Percentiles rank a stretch among this genome's conserved stretches.
These are phyloP conservation scores for Colletotrichum theobromicola DNA, from an alignment of 2,329 filamentous ascomycete genomes.

Conservation along the genomic window DNA sequence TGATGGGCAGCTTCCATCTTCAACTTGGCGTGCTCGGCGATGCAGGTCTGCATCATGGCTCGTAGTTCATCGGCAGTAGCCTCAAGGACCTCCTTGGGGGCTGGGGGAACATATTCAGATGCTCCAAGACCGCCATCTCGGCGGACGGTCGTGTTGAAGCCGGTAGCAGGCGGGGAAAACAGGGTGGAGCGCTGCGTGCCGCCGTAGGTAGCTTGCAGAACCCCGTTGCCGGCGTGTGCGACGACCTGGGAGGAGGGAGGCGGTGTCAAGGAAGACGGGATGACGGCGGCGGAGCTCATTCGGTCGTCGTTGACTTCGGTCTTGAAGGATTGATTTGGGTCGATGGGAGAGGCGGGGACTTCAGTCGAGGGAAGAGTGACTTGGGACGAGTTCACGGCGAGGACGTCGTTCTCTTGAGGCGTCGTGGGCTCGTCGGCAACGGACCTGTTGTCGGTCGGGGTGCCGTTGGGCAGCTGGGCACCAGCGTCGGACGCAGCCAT, in stretches of 20 bases:
- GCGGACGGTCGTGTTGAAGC: constrained; percentile 35
- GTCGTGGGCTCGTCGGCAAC: constrained; percentile 37
- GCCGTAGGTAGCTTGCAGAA: constrained; percentile 32
- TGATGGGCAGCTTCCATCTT: constrained; percentile 89
- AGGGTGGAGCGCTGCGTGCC: constrained; percentile 53
- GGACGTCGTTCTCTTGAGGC: constrained; percentile 31
- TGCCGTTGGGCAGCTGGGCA: constrained; percentile 35
- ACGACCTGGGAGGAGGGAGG: constrained; percentile 60
- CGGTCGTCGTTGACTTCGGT: constrained; percentile 55
- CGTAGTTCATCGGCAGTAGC: constrained; percentile 62
- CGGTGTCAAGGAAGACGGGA: constrained; percentile 63
- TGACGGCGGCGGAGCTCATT: constrained; percentile 45
- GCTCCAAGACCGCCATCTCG: constrained; percentile 10
- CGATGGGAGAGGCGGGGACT: constrained; percentile 56
- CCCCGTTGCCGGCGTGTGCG: constrained; percentile 31
- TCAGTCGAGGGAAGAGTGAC: constrained; percentile 64
- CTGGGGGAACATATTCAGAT: constrained; percentile 52
- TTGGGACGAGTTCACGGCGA: constrained; percentile 47
- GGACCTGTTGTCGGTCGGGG: constrained; percentile 23
- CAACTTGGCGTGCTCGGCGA: constrained; percentile 62
- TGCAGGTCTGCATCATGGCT: constrained; percentile 57
- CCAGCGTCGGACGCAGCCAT: constrained; percentile 42
- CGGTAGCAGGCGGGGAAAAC: constrained; percentile 60
- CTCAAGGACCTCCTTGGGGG: constrained; percentile 54
- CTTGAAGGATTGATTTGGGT: constrained; percentile 53